Evolutionary conservation across 192 early-diverging fungal species (phyloP), one percentile per base, ranked within the genome.

Genomic region (Allomyces macrogynus): DNA sequence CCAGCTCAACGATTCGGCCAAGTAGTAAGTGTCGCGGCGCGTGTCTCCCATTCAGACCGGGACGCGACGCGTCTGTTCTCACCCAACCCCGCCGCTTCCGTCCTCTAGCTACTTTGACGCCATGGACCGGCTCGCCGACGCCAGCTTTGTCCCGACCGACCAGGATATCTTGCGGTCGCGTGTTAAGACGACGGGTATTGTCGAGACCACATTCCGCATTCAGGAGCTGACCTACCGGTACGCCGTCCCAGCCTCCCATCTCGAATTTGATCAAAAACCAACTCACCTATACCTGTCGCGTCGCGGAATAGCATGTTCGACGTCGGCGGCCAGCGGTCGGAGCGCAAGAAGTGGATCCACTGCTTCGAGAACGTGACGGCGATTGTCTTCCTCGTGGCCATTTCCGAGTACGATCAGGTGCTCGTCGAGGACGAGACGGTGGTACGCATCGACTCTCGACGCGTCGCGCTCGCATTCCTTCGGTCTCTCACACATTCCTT

Each of bases 181-280:
- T 60, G 76, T 80, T 49, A 84, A 82, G 63, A 83, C 82, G n/a
- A 83, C 81, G 4, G 81, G 81, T 20, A 83, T 84, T 24, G 76
- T 79, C 11, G 82, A 84, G 65, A 83, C 80, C 0, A 74, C 68
- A 14, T 81, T 83, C 61, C 76, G 78, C 57, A 62, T 83, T 18
- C 76, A 78, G 0, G 64, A 71, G 2, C 64, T 83, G 65, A 81
- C 77, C 5, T 83, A 81, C 62, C 64, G 74, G 69, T 70, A 70
- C 43, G 43, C 11, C 8, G 61, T 68, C 20, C 24, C 40, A 42
- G 57, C 32, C 16, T 1, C 23, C 18, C 23, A 40, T 24, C 10
- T 23, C 24, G 1, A 10, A 27, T 12, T 40, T 27, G 16, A 25
- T 64, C 43, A 16, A 64, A 23, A 43, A 20, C 11, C 23, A 3